Percentiles rank a stretch among this genome's conserved stretches.
These are phyloP conservation scores for Trichoderma koningii DNA, from an alignment of 2,329 filamentous ascomycete genomes.

Conservation along the genomic window DNA sequence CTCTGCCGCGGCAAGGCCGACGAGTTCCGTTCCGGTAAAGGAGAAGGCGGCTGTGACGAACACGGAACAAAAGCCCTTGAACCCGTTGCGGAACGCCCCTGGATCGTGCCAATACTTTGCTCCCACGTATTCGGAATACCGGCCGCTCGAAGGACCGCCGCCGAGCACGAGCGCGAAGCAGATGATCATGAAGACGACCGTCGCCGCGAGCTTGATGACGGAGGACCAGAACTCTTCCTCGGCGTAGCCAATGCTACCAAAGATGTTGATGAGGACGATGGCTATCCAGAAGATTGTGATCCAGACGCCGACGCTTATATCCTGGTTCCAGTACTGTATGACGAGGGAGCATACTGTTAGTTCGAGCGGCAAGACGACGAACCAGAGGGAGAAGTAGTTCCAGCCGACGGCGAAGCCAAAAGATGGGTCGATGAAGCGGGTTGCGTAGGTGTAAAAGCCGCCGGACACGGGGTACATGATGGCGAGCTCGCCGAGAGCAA, in stretches of 20 bases:
- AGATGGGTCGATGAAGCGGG: constrained; percentile 63
- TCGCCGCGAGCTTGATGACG: constrained; percentile 58
- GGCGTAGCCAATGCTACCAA: constrained; percentile 55
- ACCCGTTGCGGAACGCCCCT: constrained; percentile 65
- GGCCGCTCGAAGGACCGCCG: constrained; percentile 52
- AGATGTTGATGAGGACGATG: constrained; percentile 56
- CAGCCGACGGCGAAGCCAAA: constrained; percentile 59
- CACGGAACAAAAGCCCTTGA: constrained; percentile 68
- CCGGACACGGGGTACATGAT: constrained; percentile 64
- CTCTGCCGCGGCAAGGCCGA: constrained; percentile 71
- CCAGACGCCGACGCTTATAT: constrained; percentile 53
- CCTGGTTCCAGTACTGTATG: constrained; percentile 53
- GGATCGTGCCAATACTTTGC: constrained; percentile 48
- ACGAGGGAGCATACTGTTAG: constrained; percentile 55
- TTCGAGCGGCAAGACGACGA: constrained; percentile 53
- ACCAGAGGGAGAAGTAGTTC: constrained; percentile 52
- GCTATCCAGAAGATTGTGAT: constrained; percentile 55
- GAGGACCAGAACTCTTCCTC: constrained; percentile 61
- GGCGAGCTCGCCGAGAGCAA: constrained; percentile 62
- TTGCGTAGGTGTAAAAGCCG: constrained; percentile 63
- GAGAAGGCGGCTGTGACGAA: constrained; percentile 72
- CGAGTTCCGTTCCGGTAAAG: constrained; percentile 68
- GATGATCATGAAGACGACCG: constrained; percentile 63
- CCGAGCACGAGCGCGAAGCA: constrained; percentile 59
- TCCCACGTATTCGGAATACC: constrained; percentile 48